Base-by-base conservation (phyloP, 768 basidiomycete genomes). In the Mycena epipterygia region DNA sequence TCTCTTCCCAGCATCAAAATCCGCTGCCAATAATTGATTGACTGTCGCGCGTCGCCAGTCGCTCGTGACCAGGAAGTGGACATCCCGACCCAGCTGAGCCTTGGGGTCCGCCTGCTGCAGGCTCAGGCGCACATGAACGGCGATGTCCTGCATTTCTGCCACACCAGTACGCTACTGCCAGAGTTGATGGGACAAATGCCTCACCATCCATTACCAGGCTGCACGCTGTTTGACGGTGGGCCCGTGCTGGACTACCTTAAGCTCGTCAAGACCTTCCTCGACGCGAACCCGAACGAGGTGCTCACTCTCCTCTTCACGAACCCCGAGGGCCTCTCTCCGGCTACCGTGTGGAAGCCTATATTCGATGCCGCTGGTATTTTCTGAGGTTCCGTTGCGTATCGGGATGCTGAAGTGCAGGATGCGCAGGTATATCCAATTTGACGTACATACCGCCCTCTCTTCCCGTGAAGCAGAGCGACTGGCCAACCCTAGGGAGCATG, bases 291-390 rank as follows among this genome's bases (percentile, higher is more conserved):
- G 0, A 89, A 87, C 71, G 91, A 92, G 69, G 89, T 92, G 46
- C 66, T 92, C 56, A 90, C 91, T 0, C 79, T 92, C 58, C 79
- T 92, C 41, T 90, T 93, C 74, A 91, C 91, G 42, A 92, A 92
- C 76, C 89, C 88, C 5, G 91, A 91, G 64, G 84, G 85, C 12
- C 78, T 86, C 19, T 85, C 87, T 1, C 80, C 89, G 14, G 74
- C 81, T 6, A 80, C 80, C 6, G 77, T 85, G 8, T 91, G 89
- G 87, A 85, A 85, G 37, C 87, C 88, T 2, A 80, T 84, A 0
- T 91, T 91, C 77, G 82, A 86, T 44, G 49, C 78, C 1, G 81
- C 89, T 14, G 89, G 90, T 77, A 81, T 71, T 78, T 11, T 11
- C 48, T 23, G 13, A 19, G 67, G 14, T 7, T 23, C 11, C 51